Evolutionary conservation across 352 stramenopile species (phyloP), one percentile per base, ranked within the genome.

Genomic region (Phytophthora syringae): DNA sequence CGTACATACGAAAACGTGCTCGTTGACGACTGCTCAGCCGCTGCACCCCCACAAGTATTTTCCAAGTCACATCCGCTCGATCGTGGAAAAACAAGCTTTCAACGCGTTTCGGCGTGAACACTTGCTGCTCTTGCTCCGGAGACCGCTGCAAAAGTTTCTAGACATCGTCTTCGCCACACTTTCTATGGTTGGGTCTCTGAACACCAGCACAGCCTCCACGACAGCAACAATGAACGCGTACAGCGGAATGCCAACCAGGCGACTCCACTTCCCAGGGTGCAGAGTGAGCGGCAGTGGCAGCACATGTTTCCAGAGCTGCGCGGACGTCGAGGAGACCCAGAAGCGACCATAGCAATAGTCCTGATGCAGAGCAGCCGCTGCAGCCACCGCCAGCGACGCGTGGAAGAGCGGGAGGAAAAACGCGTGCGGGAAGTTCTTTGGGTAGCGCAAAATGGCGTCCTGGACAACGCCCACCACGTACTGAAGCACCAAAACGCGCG

Each of bases 381-480:
- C 81, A 15, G 68, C 79, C 2, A 61, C 44, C 7, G 62, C 70
- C 16, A 86, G 51, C 4, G 71, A 79, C 10, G 60, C 51, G 56
- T 87, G 84, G 52, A 86, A 86, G 21, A 91, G 42, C 57, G 79
- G 79, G n/a, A 88, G 30, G 58, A 86, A 82, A 34, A 91, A 74
- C 0, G 49, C 68, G 25, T 78, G 79, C 25, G 78, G 79, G 55
- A 90, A 88, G 50, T 82, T 88, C 54, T 72, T 80, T 12, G 77
- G 74, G 45, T 86, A 85, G 18, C 74, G 67, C 30, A 79, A 54
- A 47, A 90, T 86, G 34, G 70, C 79, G 58, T 84, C 74, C 44
- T 80, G 79, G 16, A 82, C 24, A 10, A 75, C 77, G 32, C 74
- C 82, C 20, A 89, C 61, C 43, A 74, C 45, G 49, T 72, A 77